phyloP scores from a whole-genome alignment of 2,329 filamentous ascomycete species.

The Myriosclerotinia curreyana region DNA sequence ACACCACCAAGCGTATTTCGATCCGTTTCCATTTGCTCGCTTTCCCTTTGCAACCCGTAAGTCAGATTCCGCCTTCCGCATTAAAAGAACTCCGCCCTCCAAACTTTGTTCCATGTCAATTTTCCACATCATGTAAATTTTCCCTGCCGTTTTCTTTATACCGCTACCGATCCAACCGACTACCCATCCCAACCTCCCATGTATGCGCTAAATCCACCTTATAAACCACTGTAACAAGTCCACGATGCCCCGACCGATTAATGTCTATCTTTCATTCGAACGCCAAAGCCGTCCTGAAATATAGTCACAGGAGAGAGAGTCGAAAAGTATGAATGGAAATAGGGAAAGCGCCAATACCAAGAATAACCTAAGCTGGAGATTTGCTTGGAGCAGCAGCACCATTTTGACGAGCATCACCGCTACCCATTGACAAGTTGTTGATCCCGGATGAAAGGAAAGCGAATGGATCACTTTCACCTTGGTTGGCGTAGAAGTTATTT shows the following conservation, averaged over 20 bases:
- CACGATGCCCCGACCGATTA: slow-evolving; percentile 34
- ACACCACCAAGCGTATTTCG: slow-evolving; percentile 25
- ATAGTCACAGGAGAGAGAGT: slow-evolving; percentile 37
- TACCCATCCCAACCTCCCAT: slow-evolving; percentile 29
- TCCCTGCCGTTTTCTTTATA: slow-evolving; percentile 37
- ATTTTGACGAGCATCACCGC: slow-evolving; percentile 61
- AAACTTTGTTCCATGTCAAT: slow-evolving; percentile 28
- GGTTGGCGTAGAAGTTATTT: slow-evolving; percentile 62
- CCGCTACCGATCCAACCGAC: slow-evolving; percentile 28
- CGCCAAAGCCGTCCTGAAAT: slow-evolving; percentile 39
- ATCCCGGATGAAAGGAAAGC: slow-evolving; percentile 75
- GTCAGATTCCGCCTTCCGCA: slow-evolving; percentile 38
- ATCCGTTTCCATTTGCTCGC: slow-evolving; percentile 25
- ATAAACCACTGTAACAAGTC: slow-evolving; percentile 35
- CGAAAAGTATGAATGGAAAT: slow-evolving; percentile 36
- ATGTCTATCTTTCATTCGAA: slow-evolving; percentile 38
- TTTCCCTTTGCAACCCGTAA: slow-evolving; percentile 25
- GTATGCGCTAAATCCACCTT: slow-evolving; percentile 29
- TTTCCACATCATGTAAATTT: slow-evolving; percentile 34
- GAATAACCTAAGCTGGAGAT: slow-evolving; percentile 37
- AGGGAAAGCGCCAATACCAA: slow-evolving; percentile 30
- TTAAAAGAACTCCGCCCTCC: slow-evolving; percentile 40
- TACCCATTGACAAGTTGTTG: slow-evolving; percentile 67
- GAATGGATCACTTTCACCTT: slow-evolving; percentile 71
- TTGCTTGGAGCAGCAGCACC: slow-evolving; percentile 45